Conservation (phyloP, 2,329 filamentous ascomycete genomes). For the Ophiosphaerella korrae region DNA sequence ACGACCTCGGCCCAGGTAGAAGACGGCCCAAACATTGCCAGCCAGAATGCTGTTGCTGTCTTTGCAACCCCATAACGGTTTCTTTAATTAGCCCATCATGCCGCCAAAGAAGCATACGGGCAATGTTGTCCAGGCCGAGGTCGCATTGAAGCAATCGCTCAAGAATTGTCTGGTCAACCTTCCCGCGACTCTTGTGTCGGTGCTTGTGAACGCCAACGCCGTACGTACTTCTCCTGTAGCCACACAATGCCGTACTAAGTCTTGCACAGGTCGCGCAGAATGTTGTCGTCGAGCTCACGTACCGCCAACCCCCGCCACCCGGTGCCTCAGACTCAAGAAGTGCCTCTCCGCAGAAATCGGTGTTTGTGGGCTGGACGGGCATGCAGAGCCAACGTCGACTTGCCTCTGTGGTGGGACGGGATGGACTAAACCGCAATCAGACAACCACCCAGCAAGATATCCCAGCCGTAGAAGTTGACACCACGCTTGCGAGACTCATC, state of each 20-base stretch:
- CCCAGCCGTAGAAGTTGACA: slow-evolving; percentile 82
- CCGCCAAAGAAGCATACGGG: slow-evolving; percentile 52
- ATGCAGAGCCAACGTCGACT: slow-evolving; percentile 91
- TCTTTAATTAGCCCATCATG: slow-evolving; percentile 27
- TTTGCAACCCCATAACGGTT: background rate
- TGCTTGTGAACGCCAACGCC: slow-evolving; percentile 88
- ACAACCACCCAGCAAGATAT: slow-evolving; percentile 74
- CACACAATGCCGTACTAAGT: slow-evolving; percentile 25
- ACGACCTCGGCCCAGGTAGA: slow-evolving; percentile 37
- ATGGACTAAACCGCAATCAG: slow-evolving; percentile 69
- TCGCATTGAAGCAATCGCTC: slow-evolving; percentile 77
- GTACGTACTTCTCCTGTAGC: slow-evolving; percentile 57
- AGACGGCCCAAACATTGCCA: slow-evolving; percentile 10
- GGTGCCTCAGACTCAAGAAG: slow-evolving; percentile 43
- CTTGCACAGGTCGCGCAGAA: slow-evolving; percentile 81
- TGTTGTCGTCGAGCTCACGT: slow-evolving; percentile 91
- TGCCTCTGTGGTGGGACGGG: slow-evolving; percentile 72
- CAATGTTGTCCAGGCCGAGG: slow-evolving; percentile 72
- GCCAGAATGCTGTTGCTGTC: slow-evolving; percentile 1
- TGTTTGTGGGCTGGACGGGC: slow-evolving; percentile 95
- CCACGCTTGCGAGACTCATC: slow-evolving; percentile 77
- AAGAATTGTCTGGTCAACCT: slow-evolving; percentile 97
- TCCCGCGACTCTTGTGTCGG: slow-evolving; percentile 78
- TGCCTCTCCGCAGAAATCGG: slow-evolving; percentile 64
- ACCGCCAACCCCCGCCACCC: slow-evolving; percentile 63